Conservation (phyloP, 805 yeast genomes). For the Alloascoidea hylecoeti region DNA sequence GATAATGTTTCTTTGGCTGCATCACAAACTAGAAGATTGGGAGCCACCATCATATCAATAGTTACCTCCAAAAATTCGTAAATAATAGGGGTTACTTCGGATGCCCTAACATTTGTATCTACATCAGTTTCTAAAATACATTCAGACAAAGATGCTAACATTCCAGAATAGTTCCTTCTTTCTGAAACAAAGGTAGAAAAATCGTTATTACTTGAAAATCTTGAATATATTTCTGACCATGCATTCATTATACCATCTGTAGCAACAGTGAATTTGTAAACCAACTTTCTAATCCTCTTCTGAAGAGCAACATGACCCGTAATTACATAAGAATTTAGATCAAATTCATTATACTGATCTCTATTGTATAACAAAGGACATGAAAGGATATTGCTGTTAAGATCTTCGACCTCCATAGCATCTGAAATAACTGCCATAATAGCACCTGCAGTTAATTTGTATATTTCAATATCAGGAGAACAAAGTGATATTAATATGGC, state of each 20-base stretch:
- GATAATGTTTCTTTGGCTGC: slow-evolving; percentile 59
- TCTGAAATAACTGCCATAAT: slow-evolving; percentile 17
- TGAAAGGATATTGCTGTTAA: slow-evolving; percentile 7
- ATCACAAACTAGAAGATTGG: slow-evolving; percentile 48
- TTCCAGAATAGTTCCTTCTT: slow-evolving; percentile 58
- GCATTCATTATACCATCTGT: slow-evolving; percentile 22
- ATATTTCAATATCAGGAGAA: slow-evolving; percentile 34
- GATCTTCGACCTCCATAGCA: slow-evolving; percentile 11
- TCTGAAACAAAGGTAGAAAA: no score
- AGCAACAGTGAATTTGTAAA: slow-evolving; percentile 15
- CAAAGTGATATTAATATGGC: slow-evolving; percentile 36
- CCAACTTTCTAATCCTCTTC: slow-evolving; percentile 37
- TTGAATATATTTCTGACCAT: slow-evolving; percentile 31
- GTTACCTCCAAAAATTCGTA: slow-evolving; percentile 14
- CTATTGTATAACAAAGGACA: slow-evolving; percentile 17
- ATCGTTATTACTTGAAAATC: slow-evolving; percentile 25
- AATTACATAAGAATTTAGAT: slow-evolving; percentile 39
- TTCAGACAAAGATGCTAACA: slow-evolving; percentile 53
- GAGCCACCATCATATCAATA: slow-evolving; percentile 20
- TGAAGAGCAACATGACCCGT: slow-evolving; percentile 67
- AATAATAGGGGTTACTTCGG: slow-evolving; percentile 54
- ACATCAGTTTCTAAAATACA: no score
- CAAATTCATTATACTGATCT: slow-evolving; percentile 26
- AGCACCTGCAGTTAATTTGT: slow-evolving; percentile 28
- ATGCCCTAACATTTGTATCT: no score